Percentiles rank a stretch among this genome's conserved stretches.
Evolutionary conservation across 345 rosid species (phyloP).

Genomic region (Citrus sinensis): DVS_A1.0 CM039163.1:47026501-47027000

Average conservation of each 20-base stretch:
- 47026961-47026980: no score
- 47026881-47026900: no score
- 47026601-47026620: background rate
- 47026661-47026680: background rate
- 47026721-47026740: no score
- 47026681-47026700: background rate
- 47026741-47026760: no score
- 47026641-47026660: background rate
- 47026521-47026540: background rate
- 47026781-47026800: no score
- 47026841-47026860: no score
- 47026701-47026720: background rate
- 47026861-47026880: no score
- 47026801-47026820: no score
- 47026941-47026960: background rate
- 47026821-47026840: no score
- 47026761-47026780: no score
- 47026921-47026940: background rate
- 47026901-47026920: background rate
- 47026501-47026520: background rate
- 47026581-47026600: background rate
- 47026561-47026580: background rate
- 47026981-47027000: no score
- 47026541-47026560: background rate
- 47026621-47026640: background rate